Evolutionary conservation across 2,329 filamentous ascomycete species (phyloP).

Genomic region (Alternaria sp.): DNA sequence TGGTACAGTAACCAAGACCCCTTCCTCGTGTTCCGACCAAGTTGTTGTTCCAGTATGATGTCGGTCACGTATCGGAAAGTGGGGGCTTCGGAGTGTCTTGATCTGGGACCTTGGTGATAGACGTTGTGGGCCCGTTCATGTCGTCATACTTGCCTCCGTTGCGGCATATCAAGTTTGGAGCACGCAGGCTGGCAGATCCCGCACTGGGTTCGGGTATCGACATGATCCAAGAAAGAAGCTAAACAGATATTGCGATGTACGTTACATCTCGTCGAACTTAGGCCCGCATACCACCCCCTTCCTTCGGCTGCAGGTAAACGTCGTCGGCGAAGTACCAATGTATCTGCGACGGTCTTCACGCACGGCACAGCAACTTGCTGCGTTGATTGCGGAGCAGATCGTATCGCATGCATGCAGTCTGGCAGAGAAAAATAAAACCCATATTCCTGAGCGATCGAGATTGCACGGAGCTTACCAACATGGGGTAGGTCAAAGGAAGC

Average conservation of each 20-base stretch:
- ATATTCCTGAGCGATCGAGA: slow-evolving; percentile 7
- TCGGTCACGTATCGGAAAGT: background rate
- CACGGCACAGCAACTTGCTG: slow-evolving; percentile 1
- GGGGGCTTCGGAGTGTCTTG: background rate
- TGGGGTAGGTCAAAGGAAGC: slow-evolving; percentile 1
- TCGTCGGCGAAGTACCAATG: slow-evolving; percentile 8
- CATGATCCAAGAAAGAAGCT: background rate
- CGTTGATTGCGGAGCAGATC: slow-evolving; percentile 3
- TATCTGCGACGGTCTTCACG: background rate
- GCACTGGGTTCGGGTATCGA: slow-evolving; percentile 7
- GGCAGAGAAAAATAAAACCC: slow-evolving; percentile 7
- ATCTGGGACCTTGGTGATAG: slow-evolving; percentile 8
- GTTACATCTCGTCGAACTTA: background rate
- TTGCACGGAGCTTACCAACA: slow-evolving; percentile 17
- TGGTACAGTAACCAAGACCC: background rate
- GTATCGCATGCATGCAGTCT: slow-evolving; percentile 7
- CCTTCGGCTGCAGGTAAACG: slow-evolving; percentile 1
- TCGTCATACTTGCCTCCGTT: slow-evolving; percentile 13
- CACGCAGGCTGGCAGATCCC: slow-evolving; percentile 6
- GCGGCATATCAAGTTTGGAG: slow-evolving; percentile 9
- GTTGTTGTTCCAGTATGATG: background rate
- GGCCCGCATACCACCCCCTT: background rate
- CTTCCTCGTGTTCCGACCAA: background rate
- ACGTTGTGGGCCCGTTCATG: slow-evolving; percentile 13
- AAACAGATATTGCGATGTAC: slow-evolving; percentile 10